A percentile compares a stretch with the other conserved stretches of the same genome.
These are phyloP conservation scores for Oryza glumipatula DNA, from an alignment of 176 grass and related monocot genomes.

Conservation along the genomic window DNA sequence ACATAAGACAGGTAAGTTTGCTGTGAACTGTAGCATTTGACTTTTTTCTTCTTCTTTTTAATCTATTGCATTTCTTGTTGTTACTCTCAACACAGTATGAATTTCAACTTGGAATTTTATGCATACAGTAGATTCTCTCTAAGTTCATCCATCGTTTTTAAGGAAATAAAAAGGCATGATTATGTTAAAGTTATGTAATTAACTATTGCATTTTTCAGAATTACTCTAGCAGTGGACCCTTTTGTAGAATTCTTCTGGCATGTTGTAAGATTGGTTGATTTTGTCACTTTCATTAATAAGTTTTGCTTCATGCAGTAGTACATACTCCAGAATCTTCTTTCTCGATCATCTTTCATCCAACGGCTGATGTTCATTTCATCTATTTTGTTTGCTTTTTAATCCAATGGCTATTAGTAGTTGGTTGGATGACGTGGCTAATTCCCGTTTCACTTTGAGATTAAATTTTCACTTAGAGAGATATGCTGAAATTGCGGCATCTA, in stretches of 20 bases:
- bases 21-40: background rate
- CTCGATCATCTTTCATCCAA: no score
- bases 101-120: background rate
- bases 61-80: background rate
- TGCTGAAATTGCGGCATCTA: conserved; percentile 9
- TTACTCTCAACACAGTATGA: background rate
- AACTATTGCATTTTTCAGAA: background rate
- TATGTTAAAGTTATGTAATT: conserved; percentile 73
- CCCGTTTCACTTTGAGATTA: no score
- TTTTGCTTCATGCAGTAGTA: background rate
- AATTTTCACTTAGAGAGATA: background rate
- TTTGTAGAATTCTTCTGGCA: background rate
- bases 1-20: no score
- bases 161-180: conserved; percentile 57
- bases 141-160: background rate
- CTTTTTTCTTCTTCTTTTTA: background rate
- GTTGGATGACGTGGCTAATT: no score
- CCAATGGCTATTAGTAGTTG: no score
- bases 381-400: no score
- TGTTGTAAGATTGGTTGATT: conserved; percentile 1
- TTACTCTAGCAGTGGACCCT: background rate
- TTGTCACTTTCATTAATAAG: background rate
- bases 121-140: background rate
- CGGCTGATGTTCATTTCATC: no score
- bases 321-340: no score